A percentile compares a stretch with the other conserved stretches of the same genome.
Evolutionary conservation across 106 monocot genomes (phyloP).

Genomic region (Agapanthus africanus): DNA sequence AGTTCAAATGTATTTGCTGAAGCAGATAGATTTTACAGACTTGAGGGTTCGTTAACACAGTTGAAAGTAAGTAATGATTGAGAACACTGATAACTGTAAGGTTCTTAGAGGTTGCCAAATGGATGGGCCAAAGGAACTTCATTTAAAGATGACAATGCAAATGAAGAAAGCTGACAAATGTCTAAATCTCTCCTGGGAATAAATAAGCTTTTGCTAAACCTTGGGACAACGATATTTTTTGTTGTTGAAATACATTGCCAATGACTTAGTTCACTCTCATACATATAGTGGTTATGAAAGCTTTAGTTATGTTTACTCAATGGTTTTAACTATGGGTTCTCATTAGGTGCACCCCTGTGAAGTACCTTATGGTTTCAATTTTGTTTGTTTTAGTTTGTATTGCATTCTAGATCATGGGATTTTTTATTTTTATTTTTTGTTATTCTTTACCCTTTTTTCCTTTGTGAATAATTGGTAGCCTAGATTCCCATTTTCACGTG

Average conservation of each 20-base stretch:
- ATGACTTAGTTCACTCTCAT: not conserved
- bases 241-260: not conserved
- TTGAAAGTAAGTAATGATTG: not conserved
- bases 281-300: not conserved
- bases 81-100: not conserved
- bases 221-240: not conserved
- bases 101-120: not conserved
- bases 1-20: not conserved
- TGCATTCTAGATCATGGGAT: not conserved
- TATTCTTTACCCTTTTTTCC: too few species aligned
- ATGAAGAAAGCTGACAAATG: not conserved
- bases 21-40: not conserved
- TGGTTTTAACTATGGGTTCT: not conserved
- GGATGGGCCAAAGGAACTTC: not conserved
- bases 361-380: not conserved
- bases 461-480: not conserved
- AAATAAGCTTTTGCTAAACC: not conserved
- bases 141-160: not conserved
- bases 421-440: not conserved
- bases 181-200: not conserved
- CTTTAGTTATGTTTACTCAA: not conserved
- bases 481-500: not conserved
- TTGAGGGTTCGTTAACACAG: not conserved
- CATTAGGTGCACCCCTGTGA: not conserved
- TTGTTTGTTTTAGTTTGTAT: not conserved